phyloP scores from a whole-genome alignment of 169 alveolate genomes.

The Plasmodium vivax region DNA sequence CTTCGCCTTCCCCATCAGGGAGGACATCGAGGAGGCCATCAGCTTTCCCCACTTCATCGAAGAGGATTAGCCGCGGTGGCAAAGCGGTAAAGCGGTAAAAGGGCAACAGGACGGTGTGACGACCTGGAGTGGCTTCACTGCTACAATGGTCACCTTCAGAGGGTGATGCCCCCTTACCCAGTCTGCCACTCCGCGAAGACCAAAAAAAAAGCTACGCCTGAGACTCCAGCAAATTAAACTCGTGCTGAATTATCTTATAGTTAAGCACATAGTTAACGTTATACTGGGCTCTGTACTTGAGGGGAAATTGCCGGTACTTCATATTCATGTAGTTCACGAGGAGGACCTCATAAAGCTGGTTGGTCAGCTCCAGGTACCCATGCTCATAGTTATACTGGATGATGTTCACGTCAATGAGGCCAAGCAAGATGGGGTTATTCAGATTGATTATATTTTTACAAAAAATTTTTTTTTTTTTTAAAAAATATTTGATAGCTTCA shows the following conservation, averaged over 20 bases:
- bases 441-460: conserved; percentile 39
- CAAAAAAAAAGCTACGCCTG: background rate
- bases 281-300: conserved; percentile 66
- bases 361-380: conserved; percentile 30
- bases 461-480: conserved; percentile 55
- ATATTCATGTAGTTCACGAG: conserved; percentile 37
- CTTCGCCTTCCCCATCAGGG: background rate
- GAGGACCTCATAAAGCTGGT: conserved; percentile 26
- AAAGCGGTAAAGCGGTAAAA: background rate
- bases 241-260: conserved; percentile 77
- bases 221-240: conserved; percentile 61
- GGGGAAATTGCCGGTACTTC: conserved; percentile 38
- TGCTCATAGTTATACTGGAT: conserved; percentile 42
- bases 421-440: conserved; percentile 48
- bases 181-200: background rate
- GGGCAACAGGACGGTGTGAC: background rate
- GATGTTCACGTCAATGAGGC: conserved; percentile 51
- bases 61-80: conserved; percentile 8
- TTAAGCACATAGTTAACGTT: conserved; percentile 82
- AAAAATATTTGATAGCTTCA: conserved; percentile 38
- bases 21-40: conserved; percentile 53
- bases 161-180: background rate
- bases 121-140: background rate
- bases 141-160: background rate
- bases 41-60: conserved; percentile 59